Evolutionary conservation across 805 yeast genomes (phyloP), one percentile per base, ranked within the genome.

Genomic region (Metschnikowia cubensis): DNA sequence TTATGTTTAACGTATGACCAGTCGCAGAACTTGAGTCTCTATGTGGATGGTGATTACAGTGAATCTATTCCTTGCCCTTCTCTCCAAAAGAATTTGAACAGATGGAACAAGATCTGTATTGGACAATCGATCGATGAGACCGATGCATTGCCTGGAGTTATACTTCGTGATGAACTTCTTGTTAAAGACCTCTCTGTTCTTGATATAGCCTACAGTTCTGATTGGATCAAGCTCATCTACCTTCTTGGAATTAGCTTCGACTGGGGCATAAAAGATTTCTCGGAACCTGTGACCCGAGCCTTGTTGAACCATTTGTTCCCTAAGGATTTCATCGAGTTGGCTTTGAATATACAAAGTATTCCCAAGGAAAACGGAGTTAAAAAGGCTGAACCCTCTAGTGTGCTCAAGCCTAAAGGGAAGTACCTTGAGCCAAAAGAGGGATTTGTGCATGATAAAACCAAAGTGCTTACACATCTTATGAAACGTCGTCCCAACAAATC

Each of bases 141-240:
- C n/a, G 46, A 48, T 15, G 22, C 21, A 6, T 11, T 35, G 14
- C 39, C 46, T 11, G 39, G 40, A 11, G 22, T 34, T 10, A 13
- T 22, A 2, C 20, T 43, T 22, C 50, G 45, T 13, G 36, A 43
- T 7, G 59, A 50, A 6, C 46, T 75, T 15, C 45, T 70, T 8
- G 33, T 73, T 1, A 63, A 66, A 35, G 80, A 71, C 51, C 55
- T 80, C 2, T 53, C 74, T 11, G 52, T 82, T 0, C 54, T 80
- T 14, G 69, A 69, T 39, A 63, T 58, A 2, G 54, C 64, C 2
- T 66, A 73, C 32, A 62, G 76, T 0, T 62, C 65, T 37, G 83
- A 79, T 50, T 83, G 88, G 88, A 66, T 81, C 0, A 60, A 68
- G 22, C 53, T 79, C 3, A 66, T 82, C 0, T 76, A 70, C 53